phyloP scores from a whole-genome alignment of 768 basidiomycete genomes.

The Termitomyces sp. region DNA sequence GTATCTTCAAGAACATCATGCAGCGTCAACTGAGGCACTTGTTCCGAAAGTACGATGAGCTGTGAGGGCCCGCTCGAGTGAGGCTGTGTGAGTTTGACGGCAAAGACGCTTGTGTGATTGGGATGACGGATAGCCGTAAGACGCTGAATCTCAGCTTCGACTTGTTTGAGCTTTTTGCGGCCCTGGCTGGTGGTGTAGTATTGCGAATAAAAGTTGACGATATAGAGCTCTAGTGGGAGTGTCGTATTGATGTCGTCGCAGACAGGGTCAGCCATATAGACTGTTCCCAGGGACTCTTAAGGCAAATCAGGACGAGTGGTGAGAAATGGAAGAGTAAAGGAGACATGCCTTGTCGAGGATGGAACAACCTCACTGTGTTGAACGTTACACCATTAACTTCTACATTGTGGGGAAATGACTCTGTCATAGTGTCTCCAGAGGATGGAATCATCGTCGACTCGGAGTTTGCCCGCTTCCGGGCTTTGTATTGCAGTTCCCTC shows the following conservation, averaged over 20 bases:
- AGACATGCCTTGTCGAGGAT: conserved; percentile 58
- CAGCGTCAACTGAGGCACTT: conserved; percentile 59
- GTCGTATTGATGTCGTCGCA: conserved; percentile 55
- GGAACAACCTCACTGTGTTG: conserved; percentile 63
- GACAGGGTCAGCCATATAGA: conserved; percentile 72
- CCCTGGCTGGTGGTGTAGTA: conserved; percentile 72
- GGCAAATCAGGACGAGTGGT: not conserved
- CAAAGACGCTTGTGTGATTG: conserved; percentile 63
- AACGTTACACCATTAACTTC: conserved; percentile 57
- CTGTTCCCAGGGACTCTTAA: conserved; percentile 57
- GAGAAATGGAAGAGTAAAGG: not conserved
- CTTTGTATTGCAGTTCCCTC: conserved; percentile 45
- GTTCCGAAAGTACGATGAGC: conserved; percentile 67
- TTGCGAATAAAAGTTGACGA: conserved; percentile 58
- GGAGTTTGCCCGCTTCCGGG: conserved; percentile 33
- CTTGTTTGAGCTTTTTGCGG: conserved; percentile 61
- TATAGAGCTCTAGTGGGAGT: conserved; percentile 62
- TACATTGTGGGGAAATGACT: conserved; percentile 56
- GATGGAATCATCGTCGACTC: conserved; percentile 24
- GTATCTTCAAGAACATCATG: conserved; percentile 75
- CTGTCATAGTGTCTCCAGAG: conserved; percentile 47
- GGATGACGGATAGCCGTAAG: conserved; percentile 55
- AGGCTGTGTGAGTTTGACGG: conserved; percentile 57
- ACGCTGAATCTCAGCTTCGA: conserved; percentile 62
- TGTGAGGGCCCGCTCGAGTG: conserved; percentile 44